Base-by-base conservation (phyloP, 768 basidiomycete species). In the Agaricus sinodeliciosus region DNA sequence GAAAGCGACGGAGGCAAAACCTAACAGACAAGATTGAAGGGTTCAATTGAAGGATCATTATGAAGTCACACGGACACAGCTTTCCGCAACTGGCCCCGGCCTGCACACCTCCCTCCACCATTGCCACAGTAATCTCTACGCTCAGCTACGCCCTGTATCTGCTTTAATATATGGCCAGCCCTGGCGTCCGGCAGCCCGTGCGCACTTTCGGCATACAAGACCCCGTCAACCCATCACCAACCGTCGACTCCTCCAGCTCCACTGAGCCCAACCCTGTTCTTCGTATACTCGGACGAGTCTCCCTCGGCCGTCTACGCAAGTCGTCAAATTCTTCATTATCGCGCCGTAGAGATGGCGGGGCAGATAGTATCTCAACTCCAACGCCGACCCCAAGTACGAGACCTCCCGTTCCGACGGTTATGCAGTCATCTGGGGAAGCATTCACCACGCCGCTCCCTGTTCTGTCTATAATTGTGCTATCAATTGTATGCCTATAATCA, bases 381-480 rank as follows among this genome's bases (percentile, higher is more conserved):
- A 5, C 58, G 9, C 53, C 55, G 31, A 67, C 66, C 6, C 63
- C 72, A n/a, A 59, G 62, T 15, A 59, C 18, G n/a, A 83, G 84
- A 18, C 66, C 87, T 1, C 82, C 87, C 43, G 90, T 92, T 58
- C 90, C 90, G 4, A 86, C 80, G 43, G 85, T 88, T 60, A 72
- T 86, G 62, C 78, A 80, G 52, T 62, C 78, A 18, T 65, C 78
- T 15, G 71, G 71, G n/a, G 88, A 89, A 65, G 69, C 69, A 26
- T 81, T 87, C 58, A 67, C 82, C 25, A 96, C 92, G 0, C 94
- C 94, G 1, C 64, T 98, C 26, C 95, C 94, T 3, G 72, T 74
- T 18, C 67, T 98, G 42, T 87, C 94, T 0, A 95, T 97, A 87
- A 75, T 86, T 58, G 95, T 97, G 2, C 70, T 98, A 42, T 94